These are phyloP conservation scores for Flagelloscypha sp. DNA, from an alignment of 768 basidiomycete genomes.

Conservation along the genomic window DNA sequence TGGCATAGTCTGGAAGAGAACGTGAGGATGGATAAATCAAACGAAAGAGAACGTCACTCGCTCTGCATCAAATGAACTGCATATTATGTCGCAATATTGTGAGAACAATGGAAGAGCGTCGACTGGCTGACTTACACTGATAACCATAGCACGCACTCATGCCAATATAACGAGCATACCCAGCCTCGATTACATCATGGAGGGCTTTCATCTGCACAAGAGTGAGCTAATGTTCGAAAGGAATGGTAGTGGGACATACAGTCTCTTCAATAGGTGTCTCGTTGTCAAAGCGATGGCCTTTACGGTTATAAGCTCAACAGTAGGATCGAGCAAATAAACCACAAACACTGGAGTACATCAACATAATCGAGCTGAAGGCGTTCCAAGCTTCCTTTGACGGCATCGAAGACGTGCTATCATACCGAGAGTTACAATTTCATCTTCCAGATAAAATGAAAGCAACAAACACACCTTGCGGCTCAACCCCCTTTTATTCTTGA, in stretches of 20 bases:
- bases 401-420: conserved; percentile 41
- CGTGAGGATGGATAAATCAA: not conserved
- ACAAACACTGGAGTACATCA: conserved; percentile 42
- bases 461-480: conserved; percentile 24
- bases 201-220: conserved; percentile 31
- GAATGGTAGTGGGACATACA: conserved; percentile 9
- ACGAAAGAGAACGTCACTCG: conserved; percentile 13
- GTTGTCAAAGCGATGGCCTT: conserved; percentile 39
- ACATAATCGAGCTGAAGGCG: conserved; percentile 47
- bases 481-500: conserved; percentile 21
- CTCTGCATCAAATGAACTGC: conserved; percentile 52
- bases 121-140: conserved; percentile 32
- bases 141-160: conserved; percentile 50
- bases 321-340: conserved; percentile 17
- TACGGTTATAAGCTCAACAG: conserved; percentile 17
- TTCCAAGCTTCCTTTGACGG: conserved; percentile 32
- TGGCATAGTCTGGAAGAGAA: conserved; percentile 42
- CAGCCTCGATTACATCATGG: conserved; percentile 46
- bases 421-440: not conserved
- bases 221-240: conserved; percentile 5
- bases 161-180: conserved; percentile 53
- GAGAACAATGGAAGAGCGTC: not conserved
- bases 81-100: not conserved
- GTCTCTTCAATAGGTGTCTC: conserved; percentile 43
- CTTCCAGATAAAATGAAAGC: not conserved